phyloP scores from a whole-genome alignment of 495 filamentous ascomycete genomes.

The Aspergillus panamensis region DNA sequence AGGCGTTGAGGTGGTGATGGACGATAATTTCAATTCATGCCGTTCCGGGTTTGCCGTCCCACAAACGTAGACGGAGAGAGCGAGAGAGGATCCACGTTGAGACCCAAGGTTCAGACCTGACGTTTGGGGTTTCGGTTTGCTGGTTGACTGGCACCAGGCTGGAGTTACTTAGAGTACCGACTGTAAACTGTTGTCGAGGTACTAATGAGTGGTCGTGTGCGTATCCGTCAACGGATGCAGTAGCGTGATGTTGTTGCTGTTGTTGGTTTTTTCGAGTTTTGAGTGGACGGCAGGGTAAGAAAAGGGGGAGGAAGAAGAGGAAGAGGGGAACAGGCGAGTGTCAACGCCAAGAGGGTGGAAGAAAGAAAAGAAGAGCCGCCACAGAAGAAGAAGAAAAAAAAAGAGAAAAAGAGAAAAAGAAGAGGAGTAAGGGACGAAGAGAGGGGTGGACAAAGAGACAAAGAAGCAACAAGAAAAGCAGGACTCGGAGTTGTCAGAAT shows the following conservation, averaged over 20 bases:
- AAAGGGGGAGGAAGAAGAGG: not conserved
- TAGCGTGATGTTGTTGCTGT: not conserved
- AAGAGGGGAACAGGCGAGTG: conserved; percentile 3
- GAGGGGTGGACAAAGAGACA: conserved; percentile 3
- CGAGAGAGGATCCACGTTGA: conserved; percentile 27
- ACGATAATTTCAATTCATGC: conserved; percentile 18
- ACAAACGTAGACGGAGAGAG: too few relatives aligned
- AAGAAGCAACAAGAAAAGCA: conserved; percentile 3
- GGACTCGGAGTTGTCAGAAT: conserved; percentile 9
- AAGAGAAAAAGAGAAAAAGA: not conserved
- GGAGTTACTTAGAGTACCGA: not conserved
- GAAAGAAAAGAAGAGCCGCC: not conserved
- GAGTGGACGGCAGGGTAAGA: conserved; percentile 1
- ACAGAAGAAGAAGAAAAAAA: not conserved
- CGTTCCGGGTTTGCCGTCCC: conserved; percentile 11
- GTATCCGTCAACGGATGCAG: conserved; percentile 3
- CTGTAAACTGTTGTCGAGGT: not conserved
- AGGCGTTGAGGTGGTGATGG: conserved; percentile 13
- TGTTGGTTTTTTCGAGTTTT: not conserved
- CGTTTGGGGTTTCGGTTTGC: not conserved
- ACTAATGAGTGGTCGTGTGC: not conserved
- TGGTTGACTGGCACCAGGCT: conserved; percentile 2
- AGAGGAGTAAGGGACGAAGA: conserved; percentile 5
- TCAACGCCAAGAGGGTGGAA: not conserved
- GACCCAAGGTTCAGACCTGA: conserved; percentile 20